phyloP scores from a whole-genome alignment of 192 early-diverging fungal species.

The Kickxella alabastrina region DNA sequence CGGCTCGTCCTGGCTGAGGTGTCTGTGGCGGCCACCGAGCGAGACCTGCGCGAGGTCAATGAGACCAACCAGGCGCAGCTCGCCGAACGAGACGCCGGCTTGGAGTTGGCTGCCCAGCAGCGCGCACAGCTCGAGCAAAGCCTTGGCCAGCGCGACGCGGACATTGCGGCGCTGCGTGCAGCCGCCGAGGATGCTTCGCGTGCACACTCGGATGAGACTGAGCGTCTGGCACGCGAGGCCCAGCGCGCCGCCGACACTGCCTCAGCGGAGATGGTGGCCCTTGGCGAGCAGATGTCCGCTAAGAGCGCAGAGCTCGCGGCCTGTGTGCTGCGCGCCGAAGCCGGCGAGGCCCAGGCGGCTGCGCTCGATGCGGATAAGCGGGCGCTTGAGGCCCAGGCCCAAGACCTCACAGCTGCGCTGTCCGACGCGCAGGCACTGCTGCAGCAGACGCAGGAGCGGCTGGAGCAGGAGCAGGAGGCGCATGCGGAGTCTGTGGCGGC shows the following conservation, averaged over 20 bases:
- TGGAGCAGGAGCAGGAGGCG: conserved; percentile 6
- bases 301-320: conserved; percentile 2
- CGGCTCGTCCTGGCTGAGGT: conserved; percentile 6
- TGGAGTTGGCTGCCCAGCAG: not conserved
- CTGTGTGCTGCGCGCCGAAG: conserved; percentile 1
- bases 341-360: conserved; percentile 6
- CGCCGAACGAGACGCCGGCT: not conserved
- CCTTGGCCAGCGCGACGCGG: not conserved
- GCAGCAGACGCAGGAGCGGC: conserved; percentile 2
- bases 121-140: not conserved
- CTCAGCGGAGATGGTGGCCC: not conserved
- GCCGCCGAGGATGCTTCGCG: not conserved
- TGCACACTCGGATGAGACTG: not conserved
- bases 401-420: conserved; percentile 1
- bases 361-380: not conserved
- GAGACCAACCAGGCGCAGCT: not conserved
- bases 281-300: not conserved
- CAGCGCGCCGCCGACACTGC: conserved; percentile 5
- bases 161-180: conserved; percentile 1
- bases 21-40: conserved; percentile 2
- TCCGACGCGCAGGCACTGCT: not conserved
- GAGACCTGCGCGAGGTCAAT: conserved; percentile 2
- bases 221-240: conserved; percentile 1
- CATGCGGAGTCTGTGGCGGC: conserved; percentile 8
- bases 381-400: conserved; percentile 1